Percentiles rank a stretch among this genome's conserved stretches.
Conservation (phyloP, 2,329 filamentous ascomycete genomes). For the Penicillium crustosum region DNA sequence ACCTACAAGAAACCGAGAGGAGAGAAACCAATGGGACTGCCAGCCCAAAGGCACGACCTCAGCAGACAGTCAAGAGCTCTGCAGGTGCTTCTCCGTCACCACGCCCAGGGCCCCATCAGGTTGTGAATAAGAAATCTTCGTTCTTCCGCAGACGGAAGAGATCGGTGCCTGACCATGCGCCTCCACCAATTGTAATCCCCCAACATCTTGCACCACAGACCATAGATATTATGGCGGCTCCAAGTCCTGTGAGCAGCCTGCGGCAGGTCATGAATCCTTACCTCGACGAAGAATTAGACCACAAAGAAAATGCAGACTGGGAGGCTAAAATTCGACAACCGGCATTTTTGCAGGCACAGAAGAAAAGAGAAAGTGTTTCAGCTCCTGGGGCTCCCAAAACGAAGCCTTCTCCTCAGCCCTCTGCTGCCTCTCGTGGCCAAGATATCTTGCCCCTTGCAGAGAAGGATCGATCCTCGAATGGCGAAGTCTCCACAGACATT, state of each 20-base stretch:
- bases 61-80: constrained; percentile 28
- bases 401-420: constrained; percentile 32
- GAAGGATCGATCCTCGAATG: constrained; percentile 29
- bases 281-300: constrained; percentile 46
- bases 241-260: constrained; percentile 74
- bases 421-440: constrained; percentile 23
- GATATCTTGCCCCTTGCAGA: constrained; percentile 38
- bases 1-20: constrained; percentile 27
- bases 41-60: constrained; percentile 28
- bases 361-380: constrained; percentile 28
- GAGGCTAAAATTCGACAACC: constrained; percentile 22
- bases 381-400: constrained; percentile 26
- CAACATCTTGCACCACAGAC: constrained; percentile 44
- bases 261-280: constrained; percentile 87
- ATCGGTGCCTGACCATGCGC: constrained; percentile 69
- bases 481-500: constrained; percentile 21
- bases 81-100: constrained; percentile 19
- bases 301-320: constrained; percentile 26
- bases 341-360: constrained; percentile 20
- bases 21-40: constrained; percentile 23
- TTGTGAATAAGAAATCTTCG: constrained; percentile 89
- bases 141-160: constrained; percentile 95
- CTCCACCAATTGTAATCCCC: constrained; percentile 56
- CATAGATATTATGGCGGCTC: constrained; percentile 33
- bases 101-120: constrained; percentile 41